Conservation (phyloP, 345 rosid genomes). For the Lagerstroemia speciosa region DNA sequence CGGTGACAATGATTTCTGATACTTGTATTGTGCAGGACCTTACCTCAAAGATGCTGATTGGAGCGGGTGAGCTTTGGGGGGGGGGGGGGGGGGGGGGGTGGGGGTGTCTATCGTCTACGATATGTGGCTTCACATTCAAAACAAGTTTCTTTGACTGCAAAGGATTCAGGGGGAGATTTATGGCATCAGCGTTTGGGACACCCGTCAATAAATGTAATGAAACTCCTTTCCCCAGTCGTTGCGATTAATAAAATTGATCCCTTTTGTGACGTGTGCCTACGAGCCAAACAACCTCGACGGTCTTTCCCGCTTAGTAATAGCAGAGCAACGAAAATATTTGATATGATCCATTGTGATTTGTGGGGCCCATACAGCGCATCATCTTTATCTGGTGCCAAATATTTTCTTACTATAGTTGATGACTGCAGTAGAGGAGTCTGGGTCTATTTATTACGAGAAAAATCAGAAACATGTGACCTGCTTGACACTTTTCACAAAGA, state of each 20-base stretch:
- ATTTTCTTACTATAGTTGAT: background rate
- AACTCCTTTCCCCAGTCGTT: background rate
- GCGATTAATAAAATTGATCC: no score
- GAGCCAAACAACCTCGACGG: background rate
- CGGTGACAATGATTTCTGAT: no score
- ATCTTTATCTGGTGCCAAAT: background rate
- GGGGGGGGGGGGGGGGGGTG: no score
- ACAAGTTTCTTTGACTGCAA: background rate
- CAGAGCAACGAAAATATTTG: background rate
- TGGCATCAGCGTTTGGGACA: no score
- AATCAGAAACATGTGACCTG: background rate
- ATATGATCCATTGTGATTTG: conserved; percentile 1
- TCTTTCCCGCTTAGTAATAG: background rate
- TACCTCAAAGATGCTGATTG: no score
- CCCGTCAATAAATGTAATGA: background rate
- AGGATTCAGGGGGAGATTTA: no score
- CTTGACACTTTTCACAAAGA: background rate
- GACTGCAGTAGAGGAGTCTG: background rate
- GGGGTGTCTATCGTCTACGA: no score
- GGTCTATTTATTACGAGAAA: background rate
- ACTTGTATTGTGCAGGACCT: no score
- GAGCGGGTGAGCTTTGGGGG: no score
- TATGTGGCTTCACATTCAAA: no score
- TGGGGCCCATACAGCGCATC: conserved; percentile 1
- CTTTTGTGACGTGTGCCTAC: background rate